Conservation (phyloP, 2,329 filamentous ascomycete genomes). For the Ploettnerulaceae sp. region DNA sequence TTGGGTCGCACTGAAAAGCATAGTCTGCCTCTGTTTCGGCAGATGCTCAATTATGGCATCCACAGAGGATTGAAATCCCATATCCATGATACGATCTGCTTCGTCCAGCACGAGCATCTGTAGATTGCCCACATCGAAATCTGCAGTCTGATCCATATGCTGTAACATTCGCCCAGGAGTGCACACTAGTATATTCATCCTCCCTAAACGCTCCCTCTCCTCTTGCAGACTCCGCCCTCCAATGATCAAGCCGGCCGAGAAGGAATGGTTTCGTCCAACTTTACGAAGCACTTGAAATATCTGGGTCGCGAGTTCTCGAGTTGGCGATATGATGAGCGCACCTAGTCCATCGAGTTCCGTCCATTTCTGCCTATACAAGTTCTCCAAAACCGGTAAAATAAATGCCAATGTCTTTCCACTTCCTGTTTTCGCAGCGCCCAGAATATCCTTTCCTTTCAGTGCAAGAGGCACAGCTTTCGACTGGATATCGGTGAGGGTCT, state of each 20-base stretch:
- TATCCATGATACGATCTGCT: constrained; percentile 93
- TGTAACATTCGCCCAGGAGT: constrained; percentile 94
- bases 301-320: constrained; percentile 90
- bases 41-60: constrained; percentile 92
- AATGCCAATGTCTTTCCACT: constrained; percentile 96
- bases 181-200: constrained; percentile 97
- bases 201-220: constrained; percentile 73
- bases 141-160: constrained; percentile 89
- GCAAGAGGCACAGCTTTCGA: constrained; percentile 81
- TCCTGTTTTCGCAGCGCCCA: constrained; percentile 92
- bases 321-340: constrained; percentile 88
- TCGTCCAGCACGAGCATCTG: constrained; percentile 94
- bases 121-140: constrained; percentile 83
- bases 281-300: constrained; percentile 94
- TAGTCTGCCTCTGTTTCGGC: constrained; percentile 77
- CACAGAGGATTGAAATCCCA: constrained; percentile 88
- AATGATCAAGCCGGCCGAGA: constrained; percentile 90
- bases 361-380: constrained; percentile 83
- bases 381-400: constrained; percentile 85
- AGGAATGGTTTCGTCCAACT: constrained; percentile 80
- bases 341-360: constrained; percentile 87
- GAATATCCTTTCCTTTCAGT: constrained; percentile 79
- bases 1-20: constrained; percentile 95
- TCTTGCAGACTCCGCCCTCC: constrained; percentile 88
- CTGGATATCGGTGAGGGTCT: constrained; percentile 87